These are phyloP conservation scores for Gossypium sturtianum DNA, from an alignment of 345 rosid genomes.

Conservation along the genomic window DNA sequence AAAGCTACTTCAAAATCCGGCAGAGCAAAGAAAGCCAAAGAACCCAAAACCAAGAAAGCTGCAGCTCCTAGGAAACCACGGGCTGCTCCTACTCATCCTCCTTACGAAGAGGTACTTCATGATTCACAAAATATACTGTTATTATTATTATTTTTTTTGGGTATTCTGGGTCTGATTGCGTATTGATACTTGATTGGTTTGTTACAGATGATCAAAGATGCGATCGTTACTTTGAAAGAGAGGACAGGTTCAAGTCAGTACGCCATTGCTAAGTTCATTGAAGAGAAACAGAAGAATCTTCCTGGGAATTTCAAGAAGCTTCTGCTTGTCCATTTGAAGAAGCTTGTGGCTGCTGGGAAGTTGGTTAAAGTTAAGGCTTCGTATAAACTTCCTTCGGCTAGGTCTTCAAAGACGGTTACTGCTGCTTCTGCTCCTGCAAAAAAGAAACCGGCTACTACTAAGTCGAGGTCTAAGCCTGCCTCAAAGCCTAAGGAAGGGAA, in stretches of 20 bases:
- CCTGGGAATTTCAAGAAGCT: constrained; percentile 36
- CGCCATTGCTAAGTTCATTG: constrained; percentile 75
- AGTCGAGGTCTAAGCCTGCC: constrained; percentile 31
- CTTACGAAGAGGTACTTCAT: constrained; percentile 57
- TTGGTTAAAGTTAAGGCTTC: constrained; percentile 70
- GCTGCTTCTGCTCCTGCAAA: constrained; percentile 24
- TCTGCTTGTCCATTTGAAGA: constrained; percentile 43
- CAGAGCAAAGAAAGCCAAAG: constrained; percentile 45
- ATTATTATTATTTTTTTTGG: background rate
- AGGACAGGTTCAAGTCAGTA: constrained; percentile 85
- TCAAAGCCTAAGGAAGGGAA: constrained; percentile 25
- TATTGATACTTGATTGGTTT: background rate
- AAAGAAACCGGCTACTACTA: constrained; percentile 26
- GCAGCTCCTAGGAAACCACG: constrained; percentile 38
- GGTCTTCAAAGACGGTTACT: constrained; percentile 25
- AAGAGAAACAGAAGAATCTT: constrained; percentile 65
- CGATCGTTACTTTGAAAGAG: constrained; percentile 64
- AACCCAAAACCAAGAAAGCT: constrained; percentile 41
- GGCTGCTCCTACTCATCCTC: constrained; percentile 45
- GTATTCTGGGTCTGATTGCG: constrained; percentile 17
- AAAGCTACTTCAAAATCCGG: constrained; percentile 32
- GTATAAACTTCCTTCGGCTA: constrained; percentile 54
- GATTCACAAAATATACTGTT: background rate
- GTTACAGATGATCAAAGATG: constrained; percentile 70
- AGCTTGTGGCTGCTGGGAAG: constrained; percentile 59